Conservation (phyloP, 75 land plant genomes). For the Larix kaempferi region DNA sequence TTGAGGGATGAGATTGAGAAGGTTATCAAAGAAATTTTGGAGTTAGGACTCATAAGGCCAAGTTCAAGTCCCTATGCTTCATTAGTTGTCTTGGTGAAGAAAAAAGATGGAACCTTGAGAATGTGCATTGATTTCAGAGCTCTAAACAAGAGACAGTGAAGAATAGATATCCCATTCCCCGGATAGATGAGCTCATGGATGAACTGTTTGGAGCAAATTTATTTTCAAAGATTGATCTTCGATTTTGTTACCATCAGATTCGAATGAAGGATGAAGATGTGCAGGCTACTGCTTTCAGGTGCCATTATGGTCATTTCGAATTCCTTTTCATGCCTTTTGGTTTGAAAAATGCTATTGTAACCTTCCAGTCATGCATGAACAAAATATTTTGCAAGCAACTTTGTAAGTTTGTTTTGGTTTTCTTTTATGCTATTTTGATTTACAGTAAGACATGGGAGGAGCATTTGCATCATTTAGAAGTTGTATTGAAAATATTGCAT, state of each 20-base stretch:
- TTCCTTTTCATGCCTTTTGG: slow-evolving; percentile 20
- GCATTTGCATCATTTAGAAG: slow-evolving; percentile 9
- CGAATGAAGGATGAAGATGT: neutral
- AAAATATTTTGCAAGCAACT: neutral
- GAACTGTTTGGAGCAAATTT: neutral
- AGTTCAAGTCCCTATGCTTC: slow-evolving; percentile 14
- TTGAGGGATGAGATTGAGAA: slow-evolving; percentile 1
- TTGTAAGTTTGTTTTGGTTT: slow-evolving; percentile 9
- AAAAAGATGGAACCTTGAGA: slow-evolving; percentile 13
- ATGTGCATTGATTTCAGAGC: slow-evolving; percentile 15
- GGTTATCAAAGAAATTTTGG: slow-evolving; percentile 8
- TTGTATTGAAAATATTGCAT: neutral
- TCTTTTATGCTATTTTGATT: slow-evolving; percentile 17
- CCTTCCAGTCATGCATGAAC: slow-evolving; percentile 17
- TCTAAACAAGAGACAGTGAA: slow-evolving; percentile 9
- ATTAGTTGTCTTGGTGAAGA: slow-evolving; percentile 12
- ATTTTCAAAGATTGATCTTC: slow-evolving; percentile 7
- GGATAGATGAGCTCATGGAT: slow-evolving; percentile 14
- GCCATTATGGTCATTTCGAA: slow-evolving; percentile 14
- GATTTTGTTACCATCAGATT: slow-evolving; percentile 15
- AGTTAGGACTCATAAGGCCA: slow-evolving; percentile 8
- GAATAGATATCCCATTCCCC: slow-evolving; percentile 11
- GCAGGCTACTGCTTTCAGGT: neutral
- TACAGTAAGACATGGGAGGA: neutral
- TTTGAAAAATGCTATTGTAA: slow-evolving; percentile 16